phyloP scores from a whole-genome alignment of 805 yeast species.

The Spathaspora passalidarum region DNA sequence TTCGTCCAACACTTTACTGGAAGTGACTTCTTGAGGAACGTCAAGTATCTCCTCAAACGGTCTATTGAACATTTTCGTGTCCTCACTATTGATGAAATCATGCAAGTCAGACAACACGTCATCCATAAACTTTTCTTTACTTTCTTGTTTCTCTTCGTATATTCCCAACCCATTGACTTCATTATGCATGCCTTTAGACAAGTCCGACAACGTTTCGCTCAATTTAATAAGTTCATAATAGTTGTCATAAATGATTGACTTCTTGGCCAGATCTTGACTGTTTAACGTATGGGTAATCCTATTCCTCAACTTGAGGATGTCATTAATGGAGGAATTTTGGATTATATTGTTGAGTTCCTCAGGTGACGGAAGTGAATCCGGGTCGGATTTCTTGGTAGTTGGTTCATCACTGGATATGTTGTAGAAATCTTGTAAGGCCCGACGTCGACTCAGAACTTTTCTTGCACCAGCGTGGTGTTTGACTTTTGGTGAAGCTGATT shows the following conservation, averaged over 20 bases:
- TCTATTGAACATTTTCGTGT: constrained; percentile 12
- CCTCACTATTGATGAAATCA: constrained; percentile 19
- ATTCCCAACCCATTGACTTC: constrained; percentile 8
- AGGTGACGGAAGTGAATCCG: constrained; percentile 4
- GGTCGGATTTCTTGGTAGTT: neutral
- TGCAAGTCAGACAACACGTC: constrained; percentile 21
- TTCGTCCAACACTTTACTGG: constrained; percentile 9
- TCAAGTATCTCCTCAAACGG: constrained; percentile 20
- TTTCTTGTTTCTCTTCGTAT: constrained; percentile 1
- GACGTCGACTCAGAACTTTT: constrained; percentile 38
- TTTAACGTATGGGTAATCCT: constrained; percentile 44
- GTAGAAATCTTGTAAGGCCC: constrained; percentile 42
- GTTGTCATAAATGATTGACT: constrained; percentile 71
- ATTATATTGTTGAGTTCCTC: constrained; percentile 18
- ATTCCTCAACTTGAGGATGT: constrained; percentile 30
- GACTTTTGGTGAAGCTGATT: neutral
- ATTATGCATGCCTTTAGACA: constrained; percentile 13
- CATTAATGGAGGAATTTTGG: constrained; percentile 22
- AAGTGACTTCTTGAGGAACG: constrained; percentile 11
- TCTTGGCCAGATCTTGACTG: constrained; percentile 57
- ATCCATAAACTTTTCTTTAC: constrained; percentile 18
- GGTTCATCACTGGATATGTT: constrained; percentile 22
- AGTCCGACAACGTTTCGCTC: constrained; percentile 47
- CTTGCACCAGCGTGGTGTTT: constrained; percentile 14
- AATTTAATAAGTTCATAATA: constrained; percentile 71